Evolutionary conservation across 2,329 filamentous ascomycete species (phyloP), one percentile per base, ranked within the genome.

Genomic region (Diplodia corticola): DNA sequence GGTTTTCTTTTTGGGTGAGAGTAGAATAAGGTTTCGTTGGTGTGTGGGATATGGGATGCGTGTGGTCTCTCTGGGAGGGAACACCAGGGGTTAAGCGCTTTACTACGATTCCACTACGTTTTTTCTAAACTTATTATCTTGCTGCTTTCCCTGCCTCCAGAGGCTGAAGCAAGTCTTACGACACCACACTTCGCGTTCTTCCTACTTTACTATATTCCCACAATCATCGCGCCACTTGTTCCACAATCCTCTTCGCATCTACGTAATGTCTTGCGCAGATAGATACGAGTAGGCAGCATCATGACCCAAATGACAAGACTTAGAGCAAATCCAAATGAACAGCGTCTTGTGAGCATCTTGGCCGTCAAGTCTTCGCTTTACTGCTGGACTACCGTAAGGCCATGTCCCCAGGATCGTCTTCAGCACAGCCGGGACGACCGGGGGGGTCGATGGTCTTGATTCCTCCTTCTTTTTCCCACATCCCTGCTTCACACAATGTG

Each of bases 261-360:
- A 26, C 26, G 48, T 64, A 53, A 17, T 46, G 30, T 53, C 61
- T 40, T 63, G 33, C 22, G 33, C 48, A 51, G 57, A 61, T 61
- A 61, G 24, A 49, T 49, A 26, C 57, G 35, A 61, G 37, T 61
- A 61, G 33, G 57, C 57, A 61, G 40, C 57, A 49, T 61, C 28
- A 49, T 61, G 57, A 50, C 44, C 44, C 24, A 15, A 40, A 35
- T 22, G 28, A 33, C 17, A 44, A 20, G 5, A 17, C 7, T 20
- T 9, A 44, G 6, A 44, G 15, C 40, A 44, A 44, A 20, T 35
- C 9, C 9, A 44, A 20, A 20, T 7, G 40, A 44, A 44, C 6
- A 20, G n/a, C n/a, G 7, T 44, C 17, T 44, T 44, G n/a, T 44
- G 40, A 44, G 40, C 20, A 9, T 9, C 9, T n/a, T 20, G 40